Conservation (phyloP, 2,329 filamentous ascomycete genomes). For the Mariannaea sp. region DNA sequence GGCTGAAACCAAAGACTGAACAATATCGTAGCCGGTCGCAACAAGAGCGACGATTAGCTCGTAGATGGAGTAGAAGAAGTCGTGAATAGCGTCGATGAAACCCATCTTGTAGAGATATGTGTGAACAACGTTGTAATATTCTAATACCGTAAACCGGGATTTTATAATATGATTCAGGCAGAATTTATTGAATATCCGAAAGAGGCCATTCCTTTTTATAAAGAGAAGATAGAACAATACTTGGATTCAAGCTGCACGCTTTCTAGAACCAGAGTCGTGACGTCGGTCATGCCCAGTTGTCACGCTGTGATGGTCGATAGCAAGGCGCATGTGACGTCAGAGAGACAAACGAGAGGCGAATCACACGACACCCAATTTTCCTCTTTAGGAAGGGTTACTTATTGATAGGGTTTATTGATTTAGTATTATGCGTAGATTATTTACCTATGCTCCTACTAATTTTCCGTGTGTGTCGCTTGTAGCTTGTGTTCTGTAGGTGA, state of each 20-base stretch:
- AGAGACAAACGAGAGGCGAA: constrained; percentile 5
- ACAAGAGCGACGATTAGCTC: constrained; percentile 48
- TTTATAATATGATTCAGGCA: not conserved
- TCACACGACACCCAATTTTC: constrained; percentile 25
- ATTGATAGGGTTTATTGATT: not conserved
- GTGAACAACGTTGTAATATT: not conserved
- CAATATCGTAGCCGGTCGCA: constrained; percentile 40
- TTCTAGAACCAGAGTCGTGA: constrained; percentile 29
- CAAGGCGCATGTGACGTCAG: constrained; percentile 37
- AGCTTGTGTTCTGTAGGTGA: too few species aligned
- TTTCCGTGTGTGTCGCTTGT: too few species aligned
- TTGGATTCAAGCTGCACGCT: not conserved
- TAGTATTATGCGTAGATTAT: not conserved
- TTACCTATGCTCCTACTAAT: too few species aligned
- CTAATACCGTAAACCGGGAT: not conserved
- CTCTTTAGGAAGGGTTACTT: not conserved
- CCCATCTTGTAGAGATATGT: constrained; percentile 39
- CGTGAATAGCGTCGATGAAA: constrained; percentile 43
- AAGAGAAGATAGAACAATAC: not conserved
- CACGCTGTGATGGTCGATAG: constrained; percentile 17
- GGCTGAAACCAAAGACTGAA: constrained; percentile 42
- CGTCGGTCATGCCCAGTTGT: constrained; percentile 37
- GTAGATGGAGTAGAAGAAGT: constrained; percentile 49
- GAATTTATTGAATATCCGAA: not conserved
- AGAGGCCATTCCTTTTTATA: not conserved